Base-by-base conservation (phyloP, 1,139 yeast genomes). In the Sugiyamaella castrensis region DNA sequence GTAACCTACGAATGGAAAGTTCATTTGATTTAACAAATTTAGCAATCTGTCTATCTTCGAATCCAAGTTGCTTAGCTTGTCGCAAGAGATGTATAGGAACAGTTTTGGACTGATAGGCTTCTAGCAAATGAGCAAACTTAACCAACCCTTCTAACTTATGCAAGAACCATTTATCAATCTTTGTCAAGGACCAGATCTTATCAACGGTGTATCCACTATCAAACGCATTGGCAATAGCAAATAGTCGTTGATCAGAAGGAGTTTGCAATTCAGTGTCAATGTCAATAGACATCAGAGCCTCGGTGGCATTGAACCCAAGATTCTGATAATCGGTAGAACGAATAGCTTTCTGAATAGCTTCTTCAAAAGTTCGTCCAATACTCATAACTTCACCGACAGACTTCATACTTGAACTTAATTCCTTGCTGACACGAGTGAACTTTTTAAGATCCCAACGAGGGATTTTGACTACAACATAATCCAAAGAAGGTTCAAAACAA, bases 341-440 rank as follows among this genome's bases (percentile, higher is more conserved):
- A 58, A 92, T 91, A 50, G 98, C 98, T 74, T 92, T 92, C 73
- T 92, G 98, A 57, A 92, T 87, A 37, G 98, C 96, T 70, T 92
- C 98, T 71, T 92, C 98, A 61, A 92, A 92, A 12, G 96, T 92
- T 71, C 98, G 81, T 67, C 98, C 98, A 68, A 92, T 89, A 57
- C 95, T 80, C 98, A 92, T 92, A 51, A 92, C 98, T 72, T 92
- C 98, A 76, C 98, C 98, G 54, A 92, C 98, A 58, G 97, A 89
- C 72, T 92, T 92, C 98, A 92, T 92, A 40, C 96, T 83, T 5
- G 98, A 91, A 34, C 95, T 85, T 62, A 92, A 79, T 64, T 84
- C 79, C 51, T 91, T 82, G 45, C 95, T 85, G 47, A 92, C 98
- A 69, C 96, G 81, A 57, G 92, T 87, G 73, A 92, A 92, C 74